Evolutionary conservation across 2,329 filamentous ascomycete genomes (phyloP), one percentile per base, ranked within the genome.

Genomic region (Arthrobotrys conoides): DNA sequence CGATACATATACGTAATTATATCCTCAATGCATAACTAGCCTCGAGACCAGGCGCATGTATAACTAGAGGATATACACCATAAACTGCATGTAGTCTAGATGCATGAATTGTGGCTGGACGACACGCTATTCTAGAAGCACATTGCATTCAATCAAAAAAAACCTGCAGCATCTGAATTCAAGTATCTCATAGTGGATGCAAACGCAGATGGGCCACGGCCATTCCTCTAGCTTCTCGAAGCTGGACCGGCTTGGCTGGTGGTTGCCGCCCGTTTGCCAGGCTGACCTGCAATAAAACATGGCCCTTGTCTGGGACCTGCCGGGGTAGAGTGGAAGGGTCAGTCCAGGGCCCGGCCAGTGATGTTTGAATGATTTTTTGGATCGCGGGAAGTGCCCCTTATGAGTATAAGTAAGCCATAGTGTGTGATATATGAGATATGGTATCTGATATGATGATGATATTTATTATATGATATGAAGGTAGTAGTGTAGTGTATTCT

Each of bases 281-380:
- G 20, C 20, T 51, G 48, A 51, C 44, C n/a, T 46, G 22, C 53
- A 59, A 59, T 36, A 36, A 36, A 59, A 38, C 27, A 38, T 16
- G 53, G 53, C 53, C 53, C 53, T 59, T 59, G 53, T 59, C 53
- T 59, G 53, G 53, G 53, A 55, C 14, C 16, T 55, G 51, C 51
- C 51, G 27, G 51, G 51, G 44, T 46, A 12, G 38, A 41, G 38
- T 46, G 44, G 44, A 46, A 51, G 48, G 48, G 48, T 14, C 44
- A 44, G 41, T 18, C 18, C 46, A 22, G 48, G 48, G n/a, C n/a
- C n/a, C n/a, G n/a, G n/a, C 46, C 20, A 18, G 16, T 1, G 44
- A 20, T 46, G 44, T 46, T 27, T 51, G 3, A 16, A 30, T 55
- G 16, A 33, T 55, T 36, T 2, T 44, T 44, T 44, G 44, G 44